Evolutionary conservation across 1,284 basidiomycete species (phyloP).

Genomic region (Malassezia arunalokei): DNA sequence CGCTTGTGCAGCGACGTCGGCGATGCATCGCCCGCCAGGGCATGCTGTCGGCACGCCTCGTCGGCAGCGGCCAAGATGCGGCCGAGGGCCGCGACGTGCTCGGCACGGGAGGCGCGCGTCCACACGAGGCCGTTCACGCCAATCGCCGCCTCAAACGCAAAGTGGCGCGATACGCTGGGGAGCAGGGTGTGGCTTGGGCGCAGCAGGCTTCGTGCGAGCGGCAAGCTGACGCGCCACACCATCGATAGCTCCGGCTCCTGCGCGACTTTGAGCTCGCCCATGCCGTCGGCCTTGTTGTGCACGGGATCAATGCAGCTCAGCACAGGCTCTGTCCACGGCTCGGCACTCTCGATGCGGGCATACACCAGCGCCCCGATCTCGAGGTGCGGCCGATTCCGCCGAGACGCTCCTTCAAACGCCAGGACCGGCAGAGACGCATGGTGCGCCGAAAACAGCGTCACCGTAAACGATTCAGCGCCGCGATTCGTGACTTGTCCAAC

Average conservation of each 20-base stretch:
- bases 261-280: conserved; percentile 33
- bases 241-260: conserved; percentile 24
- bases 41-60: not conserved
- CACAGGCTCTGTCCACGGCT: conserved; percentile 37
- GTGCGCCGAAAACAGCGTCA: conserved; percentile 31
- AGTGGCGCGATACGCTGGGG: conserved; percentile 23
- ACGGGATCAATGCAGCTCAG: conserved; percentile 36
- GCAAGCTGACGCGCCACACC: conserved; percentile 16
- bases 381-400: conserved; percentile 40
- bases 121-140: conserved; percentile 39
- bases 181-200: conserved; percentile 24
- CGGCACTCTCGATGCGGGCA: conserved; percentile 26
- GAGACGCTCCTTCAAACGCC: conserved; percentile 42
- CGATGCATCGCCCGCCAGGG: not conserved
- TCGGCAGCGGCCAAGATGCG: conserved; percentile 27
- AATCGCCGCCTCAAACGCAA: conserved; percentile 41
- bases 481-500: conserved; percentile 38
- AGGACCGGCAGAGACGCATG: conserved; percentile 32
- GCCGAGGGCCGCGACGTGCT: conserved; percentile 31
- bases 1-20: conserved; percentile 1
- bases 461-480: conserved; percentile 32
- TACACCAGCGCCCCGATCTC: conserved; percentile 38
- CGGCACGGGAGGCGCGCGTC: conserved; percentile 20
- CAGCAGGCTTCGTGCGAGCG: conserved; percentile 22
- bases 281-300: conserved; percentile 35